Conservation (phyloP, 2,329 filamentous ascomycete species). For the Grosmannia huntii region DNA sequence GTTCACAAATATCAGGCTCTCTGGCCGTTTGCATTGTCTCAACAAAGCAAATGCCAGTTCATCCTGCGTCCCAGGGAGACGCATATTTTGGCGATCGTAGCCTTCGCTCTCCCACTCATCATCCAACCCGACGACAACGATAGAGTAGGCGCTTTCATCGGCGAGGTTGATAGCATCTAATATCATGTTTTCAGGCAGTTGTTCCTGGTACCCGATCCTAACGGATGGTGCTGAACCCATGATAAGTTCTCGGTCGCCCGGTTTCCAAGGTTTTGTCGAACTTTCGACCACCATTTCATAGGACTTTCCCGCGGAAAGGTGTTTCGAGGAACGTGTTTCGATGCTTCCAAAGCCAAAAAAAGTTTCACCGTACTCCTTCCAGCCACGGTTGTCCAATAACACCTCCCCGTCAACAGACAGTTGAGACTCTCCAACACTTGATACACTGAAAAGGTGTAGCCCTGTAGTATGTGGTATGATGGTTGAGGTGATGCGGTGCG, state of each 20-base stretch:
- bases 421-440: background rate
- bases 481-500: background rate
- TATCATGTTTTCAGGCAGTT: background rate
- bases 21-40: slow-evolving; percentile 38
- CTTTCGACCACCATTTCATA: background rate
- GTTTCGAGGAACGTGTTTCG: background rate
- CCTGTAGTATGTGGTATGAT: background rate
- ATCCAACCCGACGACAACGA: slow-evolving; percentile 48
- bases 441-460: background rate
- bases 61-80: slow-evolving; percentile 4
- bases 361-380: background rate
- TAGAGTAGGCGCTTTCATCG: slow-evolving; percentile 41
- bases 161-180: slow-evolving; percentile 20
- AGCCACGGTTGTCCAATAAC: background rate
- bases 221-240: background rate
- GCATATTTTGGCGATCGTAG: slow-evolving; percentile 9
- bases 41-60: slow-evolving; percentile 19
- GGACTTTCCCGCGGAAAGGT: background rate
- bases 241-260: background rate
- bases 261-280: background rate
- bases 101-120: slow-evolving; percentile 14
- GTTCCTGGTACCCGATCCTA: background rate
- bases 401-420: background rate
- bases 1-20: slow-evolving; percentile 33
- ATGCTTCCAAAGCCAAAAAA: background rate